These are phyloP conservation scores for Ulota crispa DNA, from an alignment of 225 moss, liverwort and hornwort species.

Conservation along the genomic window DNA sequence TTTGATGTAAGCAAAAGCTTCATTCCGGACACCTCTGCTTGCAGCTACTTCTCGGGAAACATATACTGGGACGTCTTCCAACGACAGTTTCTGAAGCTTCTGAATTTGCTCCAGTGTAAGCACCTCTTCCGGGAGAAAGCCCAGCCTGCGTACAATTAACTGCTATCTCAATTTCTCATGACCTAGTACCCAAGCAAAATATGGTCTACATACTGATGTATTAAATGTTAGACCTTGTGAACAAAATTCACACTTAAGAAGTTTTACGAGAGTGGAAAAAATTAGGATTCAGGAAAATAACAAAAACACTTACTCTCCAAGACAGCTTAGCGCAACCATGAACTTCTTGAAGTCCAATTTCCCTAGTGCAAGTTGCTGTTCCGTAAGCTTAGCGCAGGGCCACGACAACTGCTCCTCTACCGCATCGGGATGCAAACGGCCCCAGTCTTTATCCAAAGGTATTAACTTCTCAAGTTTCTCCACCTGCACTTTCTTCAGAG, in stretches of 20 bases:
- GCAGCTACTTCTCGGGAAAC: slow-evolving; percentile 43
- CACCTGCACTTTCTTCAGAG: slow-evolving; percentile 44
- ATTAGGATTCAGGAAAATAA: not conserved
- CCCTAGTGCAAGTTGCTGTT: slow-evolving; percentile 54
- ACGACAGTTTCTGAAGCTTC: slow-evolving; percentile 39
- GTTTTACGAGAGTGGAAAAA: not conserved
- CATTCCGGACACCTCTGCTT: slow-evolving; percentile 37
- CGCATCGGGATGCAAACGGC: slow-evolving; percentile 35
- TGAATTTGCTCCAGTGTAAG: slow-evolving; percentile 48
- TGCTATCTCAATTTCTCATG: slow-evolving; percentile 14
- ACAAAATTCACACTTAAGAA: not conserved
- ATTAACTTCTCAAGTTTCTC: slow-evolving; percentile 49
- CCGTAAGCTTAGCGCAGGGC: slow-evolving; percentile 50
- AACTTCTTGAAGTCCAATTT: slow-evolving; percentile 55
- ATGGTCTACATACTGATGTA: not conserved
- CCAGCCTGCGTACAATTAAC: slow-evolving; percentile 36
- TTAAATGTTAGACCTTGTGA: not conserved
- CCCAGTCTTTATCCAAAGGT: slow-evolving; percentile 59
- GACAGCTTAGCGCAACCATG: slow-evolving; percentile 44
- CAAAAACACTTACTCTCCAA: slow-evolving; percentile 49
- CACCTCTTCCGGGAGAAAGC: slow-evolving; percentile 38
- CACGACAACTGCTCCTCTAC: slow-evolving; percentile 49
- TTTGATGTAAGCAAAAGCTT: slow-evolving; percentile 42
- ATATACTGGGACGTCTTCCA: slow-evolving; percentile 52
- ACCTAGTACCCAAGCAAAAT: not conserved